Percentiles rank a stretch among this genome's conserved stretches.
These are phyloP conservation scores for Geranomyces michiganensis DNA, from an alignment of 192 early-diverging fungal species.

Conservation along the genomic window DNA sequence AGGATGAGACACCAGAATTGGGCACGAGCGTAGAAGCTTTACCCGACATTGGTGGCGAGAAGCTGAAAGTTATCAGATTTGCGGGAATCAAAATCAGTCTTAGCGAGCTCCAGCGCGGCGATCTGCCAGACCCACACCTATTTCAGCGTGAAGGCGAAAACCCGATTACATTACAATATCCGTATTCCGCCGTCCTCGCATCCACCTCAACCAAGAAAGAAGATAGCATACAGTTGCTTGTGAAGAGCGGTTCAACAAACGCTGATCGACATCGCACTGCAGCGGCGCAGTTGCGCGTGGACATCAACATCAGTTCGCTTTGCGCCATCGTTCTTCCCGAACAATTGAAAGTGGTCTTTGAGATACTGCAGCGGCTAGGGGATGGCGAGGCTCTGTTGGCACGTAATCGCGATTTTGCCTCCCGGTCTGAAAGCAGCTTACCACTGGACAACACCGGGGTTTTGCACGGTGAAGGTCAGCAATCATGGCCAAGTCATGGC, in stretches of 20 bases:
- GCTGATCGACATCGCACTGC: neutral
- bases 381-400: neutral
- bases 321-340: constrained; percentile 15
- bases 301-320: neutral
- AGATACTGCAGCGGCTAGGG: neutral
- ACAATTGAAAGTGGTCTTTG: neutral
- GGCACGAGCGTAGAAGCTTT: constrained; percentile 34
- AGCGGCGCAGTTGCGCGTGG: neutral
- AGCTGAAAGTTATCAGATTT: constrained; percentile 55
- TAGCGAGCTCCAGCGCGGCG: neutral
- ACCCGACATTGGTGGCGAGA: neutral
- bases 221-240: neutral
- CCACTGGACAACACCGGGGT: no score
- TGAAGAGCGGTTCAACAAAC: neutral
- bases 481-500: constrained; percentile 6
- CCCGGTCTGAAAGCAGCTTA: no score
- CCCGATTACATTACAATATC: neutral
- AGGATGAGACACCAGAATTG: constrained; percentile 56
- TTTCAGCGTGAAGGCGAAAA: no score
- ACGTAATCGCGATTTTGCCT: neutral
- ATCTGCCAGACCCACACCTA: no score
- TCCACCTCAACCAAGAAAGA: constrained; percentile 1
- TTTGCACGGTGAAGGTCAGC: no score
- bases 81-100: constrained; percentile 57
- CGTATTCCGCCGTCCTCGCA: neutral